phyloP scores from a whole-genome alignment of 139 green algal genomes.

The Marvania coccoides region DNA sequence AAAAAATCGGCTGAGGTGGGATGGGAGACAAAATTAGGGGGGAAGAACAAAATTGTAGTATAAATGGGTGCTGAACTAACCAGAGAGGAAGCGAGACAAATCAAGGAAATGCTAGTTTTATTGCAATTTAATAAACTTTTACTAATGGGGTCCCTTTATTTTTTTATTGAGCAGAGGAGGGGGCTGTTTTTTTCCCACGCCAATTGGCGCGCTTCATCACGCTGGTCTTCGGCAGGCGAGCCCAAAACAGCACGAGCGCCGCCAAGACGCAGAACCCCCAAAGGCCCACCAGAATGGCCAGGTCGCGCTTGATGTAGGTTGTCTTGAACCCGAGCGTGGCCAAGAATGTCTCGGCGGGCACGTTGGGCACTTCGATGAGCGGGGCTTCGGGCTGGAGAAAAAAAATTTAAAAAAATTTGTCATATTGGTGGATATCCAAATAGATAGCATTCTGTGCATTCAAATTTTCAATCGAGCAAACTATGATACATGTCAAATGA shows the following conservation, averaged over 20 bases:
- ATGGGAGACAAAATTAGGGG: no score
- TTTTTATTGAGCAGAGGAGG: no score
- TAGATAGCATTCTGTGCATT: not conserved
- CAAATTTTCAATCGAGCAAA: not conserved
- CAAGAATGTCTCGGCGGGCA: constrained; percentile 19
- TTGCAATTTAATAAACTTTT: no score
- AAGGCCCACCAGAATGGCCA: constrained; percentile 24
- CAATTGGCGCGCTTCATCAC: no score
- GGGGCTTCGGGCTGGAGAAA: not conserved
- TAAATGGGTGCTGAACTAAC: no score
- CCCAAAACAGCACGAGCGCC: constrained; percentile 13
- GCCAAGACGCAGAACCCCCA: constrained; percentile 13
- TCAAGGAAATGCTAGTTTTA: no score
- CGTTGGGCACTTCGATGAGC: not conserved
- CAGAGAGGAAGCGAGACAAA: no score
- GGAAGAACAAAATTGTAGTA: no score
- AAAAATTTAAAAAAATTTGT: not conserved
- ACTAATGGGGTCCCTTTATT: no score
- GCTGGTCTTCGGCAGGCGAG: constrained; percentile 11
- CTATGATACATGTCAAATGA: not conserved
- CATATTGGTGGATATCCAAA: not conserved
- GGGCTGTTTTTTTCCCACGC: no score
- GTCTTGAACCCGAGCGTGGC: constrained; percentile 22
- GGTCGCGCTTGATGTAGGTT: constrained; percentile 6
- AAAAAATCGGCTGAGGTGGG: no score